Conservation (phyloP, 345 rosid species). For the Pugionium cornutum region DNA sequence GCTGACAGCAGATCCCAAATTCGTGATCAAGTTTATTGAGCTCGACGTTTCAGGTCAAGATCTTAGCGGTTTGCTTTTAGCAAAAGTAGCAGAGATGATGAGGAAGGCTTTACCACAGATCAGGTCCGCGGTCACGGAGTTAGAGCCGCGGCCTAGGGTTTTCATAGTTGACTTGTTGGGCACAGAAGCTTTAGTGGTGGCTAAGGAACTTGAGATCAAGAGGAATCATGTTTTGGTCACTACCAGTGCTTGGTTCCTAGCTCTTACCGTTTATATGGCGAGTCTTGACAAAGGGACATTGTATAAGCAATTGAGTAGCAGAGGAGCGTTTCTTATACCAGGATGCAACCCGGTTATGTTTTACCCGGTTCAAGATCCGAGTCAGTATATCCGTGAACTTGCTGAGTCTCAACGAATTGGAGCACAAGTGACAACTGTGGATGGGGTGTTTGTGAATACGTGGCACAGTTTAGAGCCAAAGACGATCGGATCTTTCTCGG, state of each 20-base stretch:
- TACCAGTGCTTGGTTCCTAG: slow-evolving; percentile 64
- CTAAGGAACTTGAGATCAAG: slow-evolving; percentile 50
- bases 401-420: slow-evolving; percentile 42
- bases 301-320: slow-evolving; percentile 32
- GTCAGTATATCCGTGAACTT: slow-evolving; percentile 28
- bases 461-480: slow-evolving; percentile 50
- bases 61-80: slow-evolving; percentile 26
- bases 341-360: slow-evolving; percentile 55
- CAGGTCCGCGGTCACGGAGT: slow-evolving; percentile 38
- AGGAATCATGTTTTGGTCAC: slow-evolving; percentile 47
- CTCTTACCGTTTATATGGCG: slow-evolving; percentile 46
- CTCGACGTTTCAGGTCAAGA: slow-evolving; percentile 37
- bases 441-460: slow-evolving; percentile 60
- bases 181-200: slow-evolving; percentile 49
- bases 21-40: slow-evolving; percentile 37
- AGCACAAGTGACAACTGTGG: slow-evolving; percentile 35
- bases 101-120: slow-evolving; percentile 45
- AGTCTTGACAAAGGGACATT: slow-evolving; percentile 36
- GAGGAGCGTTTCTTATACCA: slow-evolving; percentile 43
- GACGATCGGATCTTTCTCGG: slow-evolving; percentile 34
- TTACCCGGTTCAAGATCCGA: slow-evolving; percentile 37
- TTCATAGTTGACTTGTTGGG: slow-evolving; percentile 57
- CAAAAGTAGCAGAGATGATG: slow-evolving; percentile 45
- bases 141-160: slow-evolving; percentile 43
- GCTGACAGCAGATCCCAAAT: slow-evolving; percentile 18